Base-by-base conservation (phyloP, 2,329 filamentous ascomycete species). In the Colletotrichum camelliae region DNA sequence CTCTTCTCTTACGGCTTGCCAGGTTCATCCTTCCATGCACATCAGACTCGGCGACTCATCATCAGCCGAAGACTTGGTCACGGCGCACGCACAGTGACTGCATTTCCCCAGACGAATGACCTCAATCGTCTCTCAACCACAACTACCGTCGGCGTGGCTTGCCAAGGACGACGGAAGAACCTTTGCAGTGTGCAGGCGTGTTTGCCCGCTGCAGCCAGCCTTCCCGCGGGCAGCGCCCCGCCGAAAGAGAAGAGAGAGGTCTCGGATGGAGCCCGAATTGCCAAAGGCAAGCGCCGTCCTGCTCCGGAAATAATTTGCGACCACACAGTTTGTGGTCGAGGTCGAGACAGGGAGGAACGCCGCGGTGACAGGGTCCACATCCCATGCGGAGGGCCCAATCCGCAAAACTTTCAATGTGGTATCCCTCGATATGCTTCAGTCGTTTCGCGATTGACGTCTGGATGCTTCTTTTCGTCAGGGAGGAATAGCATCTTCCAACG, bases 291-390 rank as follows among this genome's bases (percentile, higher is more conserved):
- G 62, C 68, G 55, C 15, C 69, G 35, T 52, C n/a, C 43, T 52
- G 43, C 43, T 24, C 69, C 73, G 69, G 62, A 52, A 75, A 73
- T 73, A 73, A 58, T 37, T 31, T 62, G 64, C 72, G n/a, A 62
- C 72, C 29, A 43, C 39, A 43, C 39, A 39, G 16, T 10, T 24
- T 70, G 31, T 27, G 29, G 43, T 12, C 13, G 31, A 35, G 29
- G 43, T 15, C 13, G 31, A 35, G 27, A 58, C 27, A 15, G 18
- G 21, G n/a, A 52, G n/a, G 43, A n/a, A 52, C 43, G 43, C n/a
- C 10, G 15, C 24, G 24, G 27, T 61, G 55, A 70, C 57, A 55
- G 52, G 60, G 61, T 24, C 67, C 67, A 35, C 60, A 69, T 39
- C 39, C 66, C 39, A 33, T 48, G 67, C 67, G 67, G 67, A 70